Base-by-base conservation (phyloP, 257 asterid genomes). In the Solanum lycopersicoides region DNA sequence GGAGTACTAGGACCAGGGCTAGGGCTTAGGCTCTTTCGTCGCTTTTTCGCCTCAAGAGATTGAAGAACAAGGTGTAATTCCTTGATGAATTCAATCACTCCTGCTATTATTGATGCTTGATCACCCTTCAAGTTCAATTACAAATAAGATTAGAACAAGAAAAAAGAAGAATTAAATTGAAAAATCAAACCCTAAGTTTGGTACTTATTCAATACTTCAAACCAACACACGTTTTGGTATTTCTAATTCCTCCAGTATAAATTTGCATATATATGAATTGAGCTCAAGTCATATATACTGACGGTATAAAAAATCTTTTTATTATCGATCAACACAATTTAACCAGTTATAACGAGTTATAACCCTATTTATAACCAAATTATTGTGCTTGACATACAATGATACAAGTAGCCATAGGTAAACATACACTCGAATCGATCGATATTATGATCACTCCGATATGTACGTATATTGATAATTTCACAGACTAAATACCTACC, bases 101-200 rank as follows among this genome's bases (percentile, higher is more conserved):
- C 99, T 23, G 98, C 96, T 84, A 97, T 94, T 6, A 97, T 94
- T 20, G 99, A 97, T 28, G 99, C 99, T 93, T 97, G 99, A 89
- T 97, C 99, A 13, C 98, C 96, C 99, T 95, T 87, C 47, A 56
- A 56, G 65, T 56, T 18, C 65, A 34, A 76, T 30, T 82, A 21
- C 47, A 42, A 32, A 37, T 37, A 37, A 65, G 6, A 41, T 84
- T 41, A 84, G 37, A 39, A 45, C 84, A 15, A 28, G 84, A 79
- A 45, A n/a, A 79, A 80, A 44, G 25, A 28, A 79, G 8, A 7
- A 47, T 80, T 18, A 80, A 47, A 10, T 37, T 12, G 5, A 28
- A 44, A 80, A 80, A 80, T 30, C 42, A 80, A 30, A 80, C 85
- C 44, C 85, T 80, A 80, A 63, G 16, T 53, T 16, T n/a, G 20